These are phyloP conservation scores for Amphirosellinia nigrospora DNA, from an alignment of 495 filamentous ascomycete species.

Conservation along the genomic window DNA sequence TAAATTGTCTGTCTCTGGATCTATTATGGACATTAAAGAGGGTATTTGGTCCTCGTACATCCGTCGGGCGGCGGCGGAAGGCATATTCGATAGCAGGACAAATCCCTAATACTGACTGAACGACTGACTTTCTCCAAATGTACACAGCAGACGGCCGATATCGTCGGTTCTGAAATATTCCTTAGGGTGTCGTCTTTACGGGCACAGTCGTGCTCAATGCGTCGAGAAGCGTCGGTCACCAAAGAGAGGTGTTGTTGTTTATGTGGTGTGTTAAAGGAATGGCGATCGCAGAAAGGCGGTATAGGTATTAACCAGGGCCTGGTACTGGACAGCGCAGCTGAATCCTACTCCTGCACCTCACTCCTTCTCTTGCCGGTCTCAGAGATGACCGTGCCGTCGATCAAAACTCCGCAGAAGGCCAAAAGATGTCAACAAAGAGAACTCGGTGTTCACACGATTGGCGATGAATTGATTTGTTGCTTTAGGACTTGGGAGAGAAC, in stretches of 20 bases:
- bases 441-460: not conserved
- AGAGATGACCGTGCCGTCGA: constrained; percentile 21
- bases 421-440: not conserved
- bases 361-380: constrained; percentile 33
- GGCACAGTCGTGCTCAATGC: not conserved
- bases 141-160: not conserved
- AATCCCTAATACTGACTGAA: not conserved
- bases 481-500: not conserved
- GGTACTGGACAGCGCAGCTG: constrained; percentile 42
- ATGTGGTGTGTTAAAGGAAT: constrained; percentile 14
- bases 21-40: constrained; percentile 76
- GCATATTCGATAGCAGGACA: constrained; percentile 51
- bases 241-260: not conserved
- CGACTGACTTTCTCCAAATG: constrained; percentile 1
- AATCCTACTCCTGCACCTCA: constrained; percentile 37
- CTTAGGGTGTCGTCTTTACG: not conserved
- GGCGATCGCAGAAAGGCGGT: constrained; percentile 21
- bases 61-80: constrained; percentile 57
- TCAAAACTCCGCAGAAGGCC: constrained; percentile 8
- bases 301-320: constrained; percentile 27
- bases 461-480: constrained; percentile 16
- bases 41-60: constrained; percentile 71
- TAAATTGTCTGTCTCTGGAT: constrained; percentile 52
- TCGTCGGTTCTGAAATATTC: constrained; percentile 1
- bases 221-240: not conserved